Base-by-base conservation (phyloP, 768 basidiomycete genomes). In the Kondoa malvinella region DNA sequence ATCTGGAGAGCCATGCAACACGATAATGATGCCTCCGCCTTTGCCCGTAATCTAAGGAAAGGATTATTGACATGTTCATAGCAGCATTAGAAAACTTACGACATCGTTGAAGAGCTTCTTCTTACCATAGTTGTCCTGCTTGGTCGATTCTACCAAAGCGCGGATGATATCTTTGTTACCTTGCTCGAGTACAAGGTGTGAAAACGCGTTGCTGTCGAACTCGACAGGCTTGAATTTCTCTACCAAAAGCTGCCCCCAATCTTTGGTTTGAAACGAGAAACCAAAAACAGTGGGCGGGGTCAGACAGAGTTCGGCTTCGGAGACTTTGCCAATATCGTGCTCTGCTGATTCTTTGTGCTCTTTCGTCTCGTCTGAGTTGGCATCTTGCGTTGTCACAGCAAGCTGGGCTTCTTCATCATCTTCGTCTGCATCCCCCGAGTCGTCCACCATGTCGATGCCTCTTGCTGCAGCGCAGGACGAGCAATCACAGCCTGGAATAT, bases 11-110 rank as follows among this genome's bases (percentile, higher is more conserved):
- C 71, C 71, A 16, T 71, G 66, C 15, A 71, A 34, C 21, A 67
- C 71, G 29, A 67, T 65, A 12, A 71, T 71, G 25, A 58, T 27
- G 12, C 69, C 71, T 17, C 59, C 63, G 1, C 71, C 71, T 61
- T 71, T 71, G 12, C 66, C 69, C 12, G 3, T 29, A 32, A 63
- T 63, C 50, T 56, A 25, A 14, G 50, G 50, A 56, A 14, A 25
- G 25, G 50, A 25, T 56, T 25, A 25, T 14, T 56, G 50, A 25
- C n/a, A 56, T 14, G 15, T 56, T 25, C 25, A 56, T 56, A 14
- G 25, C 14, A 56, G 14, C 50, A 56, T 14, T 56, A 56, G 15
- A 25, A 56, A 25, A 56, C 27, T 30, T 30, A 67, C 66, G 67
- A 68, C 67, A 34, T 68, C 67, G 17, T 2, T 66, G 56, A 68